Evolutionary conservation across 2,329 filamentous ascomycete species (phyloP), one percentile per base, ranked within the genome.

Genomic region (Aureobasidium sp.): DNA sequence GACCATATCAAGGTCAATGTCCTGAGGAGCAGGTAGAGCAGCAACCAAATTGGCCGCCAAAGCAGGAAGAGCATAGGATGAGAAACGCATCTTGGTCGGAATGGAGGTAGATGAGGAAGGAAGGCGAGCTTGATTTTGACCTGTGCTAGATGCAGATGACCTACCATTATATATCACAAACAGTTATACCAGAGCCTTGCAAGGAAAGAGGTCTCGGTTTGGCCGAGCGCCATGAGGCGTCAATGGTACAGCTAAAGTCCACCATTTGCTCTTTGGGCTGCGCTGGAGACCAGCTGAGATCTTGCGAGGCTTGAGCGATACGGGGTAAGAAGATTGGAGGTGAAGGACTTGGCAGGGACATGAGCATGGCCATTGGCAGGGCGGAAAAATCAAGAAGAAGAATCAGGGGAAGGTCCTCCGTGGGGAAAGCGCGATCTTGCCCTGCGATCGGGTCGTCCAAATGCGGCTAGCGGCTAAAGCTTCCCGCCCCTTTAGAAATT

Each of bases 11-110:
- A 61, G 65, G 59, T 68, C 66, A 49, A 69, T 60, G 41, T 60
- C 66, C 42, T 69, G 66, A 32, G 67, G 67, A 25, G 64, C 50
- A 44, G 66, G 66, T 21, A 66, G n/a, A 14, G 65, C 66, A 53
- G 54, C 54, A 21, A 57, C 65, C 13, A 68, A 61, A 9, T 67
- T 59, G 34, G 34, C 58, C 48, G 58, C 58, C 34, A 60, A 44
- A 45, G 58, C 58, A 29, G 37, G 58, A 36, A 53, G 36, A 30
- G 47, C 58, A 51, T 42, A 45, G 4, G 58, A 42, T 25, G 57
- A 51, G 34, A 62, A 65, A 51, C 58, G 58, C 58, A 60, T 60
- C 5, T 21, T 21, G 21, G 21, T 59, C 65, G 54, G 42, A 32
- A 9, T n/a, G 3, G 30, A 13, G 32, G 21, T 21, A 21, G 21